These are phyloP conservation scores for Pseudopyricularia cyperi DNA, from an alignment of 2,329 filamentous ascomycete species.

Conservation along the genomic window DNA sequence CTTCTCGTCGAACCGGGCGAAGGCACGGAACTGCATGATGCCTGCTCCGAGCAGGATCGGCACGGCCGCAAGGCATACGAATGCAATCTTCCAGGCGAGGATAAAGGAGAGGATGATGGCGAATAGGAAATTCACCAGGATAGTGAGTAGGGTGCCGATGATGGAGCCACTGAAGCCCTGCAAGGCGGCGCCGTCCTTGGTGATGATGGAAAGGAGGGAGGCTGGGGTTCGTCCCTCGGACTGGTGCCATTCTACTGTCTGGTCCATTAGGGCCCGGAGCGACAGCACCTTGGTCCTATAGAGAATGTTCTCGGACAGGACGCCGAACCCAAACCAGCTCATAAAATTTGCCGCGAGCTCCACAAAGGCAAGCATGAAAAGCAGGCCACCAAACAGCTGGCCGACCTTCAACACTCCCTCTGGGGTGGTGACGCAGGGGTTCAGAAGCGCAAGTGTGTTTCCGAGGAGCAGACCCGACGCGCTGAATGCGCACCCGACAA, in stretches of 20 bases:
- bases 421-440: constrained; percentile 33
- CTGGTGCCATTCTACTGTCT: constrained; percentile 54
- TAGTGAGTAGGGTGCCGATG: constrained; percentile 55
- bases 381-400: constrained; percentile 41
- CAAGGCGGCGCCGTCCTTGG: constrained; percentile 53
- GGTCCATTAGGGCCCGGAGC: constrained; percentile 41
- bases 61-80: constrained; percentile 57
- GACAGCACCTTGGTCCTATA: constrained; percentile 41
- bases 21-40: constrained; percentile 52
- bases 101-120: constrained; percentile 58
- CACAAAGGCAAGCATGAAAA: constrained; percentile 46
- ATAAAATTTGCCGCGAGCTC: constrained; percentile 46
- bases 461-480: constrained; percentile 47
- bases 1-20: constrained; percentile 47
- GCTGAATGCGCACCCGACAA: constrained; percentile 45
- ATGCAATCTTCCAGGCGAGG: constrained; percentile 62
- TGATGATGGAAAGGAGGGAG: constrained; percentile 52
- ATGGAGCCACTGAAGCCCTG: constrained; percentile 59
- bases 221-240: constrained; percentile 48
- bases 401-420: constrained; percentile 34
- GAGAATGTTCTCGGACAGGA: constrained; percentile 41
- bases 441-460: constrained; percentile 43
- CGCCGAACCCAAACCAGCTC: constrained; percentile 43
- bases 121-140: constrained; percentile 52
- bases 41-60: constrained; percentile 57